Evolutionary conservation across 495 filamentous ascomycete genomes (phyloP).

Genomic region (Xylaria palmicola): DNA sequence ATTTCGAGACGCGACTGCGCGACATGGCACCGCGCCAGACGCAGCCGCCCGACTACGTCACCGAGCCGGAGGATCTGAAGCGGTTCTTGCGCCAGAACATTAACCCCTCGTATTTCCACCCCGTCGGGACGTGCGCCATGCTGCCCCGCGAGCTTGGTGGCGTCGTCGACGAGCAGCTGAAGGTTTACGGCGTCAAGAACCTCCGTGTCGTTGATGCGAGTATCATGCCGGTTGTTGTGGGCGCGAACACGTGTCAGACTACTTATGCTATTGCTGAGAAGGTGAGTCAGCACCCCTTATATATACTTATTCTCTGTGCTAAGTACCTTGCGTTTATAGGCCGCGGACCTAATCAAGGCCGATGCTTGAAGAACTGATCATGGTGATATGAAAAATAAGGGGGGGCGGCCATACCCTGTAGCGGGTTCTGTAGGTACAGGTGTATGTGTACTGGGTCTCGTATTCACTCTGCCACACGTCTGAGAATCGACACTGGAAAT

Average conservation of each 20-base stretch:
- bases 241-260: constrained; percentile 44
- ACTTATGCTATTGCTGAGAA: constrained; percentile 47
- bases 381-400: no score
- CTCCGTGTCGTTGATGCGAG: constrained; percentile 47
- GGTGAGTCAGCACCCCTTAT: constrained; percentile 22
- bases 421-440: no score
- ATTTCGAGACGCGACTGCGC: constrained; percentile 35
- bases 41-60: constrained; percentile 31
- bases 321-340: constrained; percentile 20
- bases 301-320: background rate
- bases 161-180: constrained; percentile 44
- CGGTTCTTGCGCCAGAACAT: constrained; percentile 31
- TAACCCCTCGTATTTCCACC: constrained; percentile 44
- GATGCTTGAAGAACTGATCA: constrained; percentile 14
- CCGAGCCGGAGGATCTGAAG: constrained; percentile 31
- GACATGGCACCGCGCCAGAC: constrained; percentile 27
- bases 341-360: constrained; percentile 37
- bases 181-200: constrained; percentile 40
- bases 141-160: constrained; percentile 56
- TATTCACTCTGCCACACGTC: no score
- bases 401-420: no score
- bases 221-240: constrained; percentile 38
- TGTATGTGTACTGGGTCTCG: no score
- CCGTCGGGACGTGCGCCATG: constrained; percentile 54
- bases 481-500: no score